These are phyloP conservation scores for Asterella californica DNA, from an alignment of 225 moss, liverwort and hornwort species.

Conservation along the genomic window DNA sequence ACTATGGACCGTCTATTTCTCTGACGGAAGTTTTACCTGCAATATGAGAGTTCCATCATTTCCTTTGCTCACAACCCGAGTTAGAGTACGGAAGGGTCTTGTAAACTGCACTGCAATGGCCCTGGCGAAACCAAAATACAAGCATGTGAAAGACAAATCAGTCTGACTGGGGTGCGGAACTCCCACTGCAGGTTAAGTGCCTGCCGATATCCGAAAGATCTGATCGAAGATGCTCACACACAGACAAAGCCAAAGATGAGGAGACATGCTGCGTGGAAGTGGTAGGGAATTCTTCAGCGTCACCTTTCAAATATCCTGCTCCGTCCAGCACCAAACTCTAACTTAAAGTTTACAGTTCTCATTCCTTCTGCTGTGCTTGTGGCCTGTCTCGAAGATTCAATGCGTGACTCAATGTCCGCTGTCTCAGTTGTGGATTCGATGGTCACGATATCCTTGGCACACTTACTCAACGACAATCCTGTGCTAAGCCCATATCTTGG, in stretches of 20 bases:
- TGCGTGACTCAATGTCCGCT: constrained; percentile 37
- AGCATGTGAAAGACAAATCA: background rate
- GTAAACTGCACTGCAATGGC: constrained; percentile 73
- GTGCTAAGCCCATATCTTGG: constrained; percentile 33
- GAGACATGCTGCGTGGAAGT: background rate
- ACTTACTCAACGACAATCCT: constrained; percentile 32
- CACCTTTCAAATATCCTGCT: constrained; percentile 85
- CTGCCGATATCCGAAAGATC: background rate
- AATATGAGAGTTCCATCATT: constrained; percentile 82
- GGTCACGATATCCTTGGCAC: constrained; percentile 47
- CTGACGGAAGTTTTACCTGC: constrained; percentile 47
- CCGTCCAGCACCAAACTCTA: constrained; percentile 81
- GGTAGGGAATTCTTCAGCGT: background rate
- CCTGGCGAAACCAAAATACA: constrained; percentile 25
- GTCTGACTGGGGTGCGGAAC: background rate
- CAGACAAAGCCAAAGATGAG: background rate
- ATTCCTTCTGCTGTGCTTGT: constrained; percentile 53
- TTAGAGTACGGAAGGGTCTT: constrained; percentile 68
- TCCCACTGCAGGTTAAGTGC: background rate
- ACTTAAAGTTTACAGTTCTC: constrained; percentile 71
- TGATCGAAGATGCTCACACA: background rate
- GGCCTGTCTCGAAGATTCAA: constrained; percentile 42
- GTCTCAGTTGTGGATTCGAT: constrained; percentile 44
- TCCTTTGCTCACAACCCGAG: constrained; percentile 81
- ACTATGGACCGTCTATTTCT: background rate